Percentiles rank a stretch among this genome's conserved stretches.
phyloP scores from a whole-genome alignment of 164 flowering plant genomes.

The Euptelea pleiosperma region DNA sequence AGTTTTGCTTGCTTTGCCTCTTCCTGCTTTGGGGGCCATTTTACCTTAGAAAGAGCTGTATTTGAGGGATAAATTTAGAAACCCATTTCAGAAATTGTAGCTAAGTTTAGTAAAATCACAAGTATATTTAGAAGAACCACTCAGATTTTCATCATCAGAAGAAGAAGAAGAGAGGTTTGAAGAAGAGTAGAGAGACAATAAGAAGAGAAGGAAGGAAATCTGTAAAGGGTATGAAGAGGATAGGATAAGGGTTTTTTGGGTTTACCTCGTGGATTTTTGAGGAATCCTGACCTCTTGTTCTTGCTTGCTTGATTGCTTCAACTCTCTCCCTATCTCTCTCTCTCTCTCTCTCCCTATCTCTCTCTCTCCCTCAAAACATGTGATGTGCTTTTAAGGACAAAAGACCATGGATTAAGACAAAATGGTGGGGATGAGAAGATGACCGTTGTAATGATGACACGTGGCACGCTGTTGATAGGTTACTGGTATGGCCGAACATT shows the following conservation, averaged over 20 bases:
- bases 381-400: too few species aligned
- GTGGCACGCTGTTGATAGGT: constrained; percentile 24
- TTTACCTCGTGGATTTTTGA: constrained; percentile 30
- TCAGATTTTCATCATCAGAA: too few species aligned
- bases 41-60: neutral
- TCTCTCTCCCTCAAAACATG: constrained; percentile 37
- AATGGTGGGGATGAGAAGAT: too few species aligned
- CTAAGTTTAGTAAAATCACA: neutral
- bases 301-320: too few species aligned
- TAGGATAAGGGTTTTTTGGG: too few species aligned
- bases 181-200: too few species aligned
- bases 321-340: too few species aligned
- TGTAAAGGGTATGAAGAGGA: too few species aligned
- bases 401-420: too few species aligned
- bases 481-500: constrained; percentile 12
- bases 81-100: constrained; percentile 12
- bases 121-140: too few species aligned
- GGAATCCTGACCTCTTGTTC: constrained; percentile 67
- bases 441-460: constrained; percentile 32
- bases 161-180: too few species aligned
- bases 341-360: too few species aligned
- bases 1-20: constrained; percentile 52
- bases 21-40: constrained; percentile 83
- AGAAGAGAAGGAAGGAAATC: neutral
- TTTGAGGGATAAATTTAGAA: neutral